These are phyloP conservation scores for Fraxinus xanthoxyloides DNA, from an alignment of 305 asterid genomes.

Conservation along the genomic window DNA sequence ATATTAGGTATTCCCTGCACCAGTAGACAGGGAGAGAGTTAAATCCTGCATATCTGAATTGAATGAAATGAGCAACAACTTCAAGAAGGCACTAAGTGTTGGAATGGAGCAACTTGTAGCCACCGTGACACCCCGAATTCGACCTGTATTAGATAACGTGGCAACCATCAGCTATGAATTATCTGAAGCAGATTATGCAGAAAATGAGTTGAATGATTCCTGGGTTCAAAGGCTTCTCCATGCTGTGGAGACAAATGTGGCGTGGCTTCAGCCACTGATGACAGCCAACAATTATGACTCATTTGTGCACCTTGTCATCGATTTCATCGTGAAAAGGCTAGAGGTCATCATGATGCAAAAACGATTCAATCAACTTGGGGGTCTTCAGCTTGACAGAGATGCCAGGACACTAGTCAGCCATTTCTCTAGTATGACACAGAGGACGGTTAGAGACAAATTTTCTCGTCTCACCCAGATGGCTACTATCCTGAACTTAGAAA, in stretches of 20 bases:
- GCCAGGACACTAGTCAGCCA: conserved; percentile 77
- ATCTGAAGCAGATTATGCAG: conserved; percentile 88
- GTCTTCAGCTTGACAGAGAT: conserved; percentile 93
- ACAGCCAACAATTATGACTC: conserved; percentile 75
- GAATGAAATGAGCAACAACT: conserved; percentile 70
- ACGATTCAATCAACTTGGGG: conserved; percentile 90
- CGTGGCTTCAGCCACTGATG: conserved; percentile 86
- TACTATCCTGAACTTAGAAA: conserved; percentile 80
- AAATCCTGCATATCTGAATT: conserved; percentile 83
- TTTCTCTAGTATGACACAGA: conserved; percentile 83
- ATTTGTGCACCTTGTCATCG: conserved; percentile 68
- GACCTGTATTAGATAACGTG: conserved; percentile 73
- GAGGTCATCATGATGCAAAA: conserved; percentile 95
- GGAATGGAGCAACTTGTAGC: conserved; percentile 82
- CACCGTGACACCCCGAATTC: conserved; percentile 69
- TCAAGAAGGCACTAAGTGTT: conserved; percentile 58
- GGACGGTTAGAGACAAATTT: conserved; percentile 87
- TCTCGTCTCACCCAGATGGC: conserved; percentile 96
- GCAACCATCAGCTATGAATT: conserved; percentile 82
- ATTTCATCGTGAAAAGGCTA: conserved; percentile 83
- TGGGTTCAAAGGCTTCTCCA: conserved; percentile 97
- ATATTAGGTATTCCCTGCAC: conserved; percentile 70
- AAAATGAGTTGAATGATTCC: conserved; percentile 87
- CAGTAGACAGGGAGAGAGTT: conserved; percentile 78
- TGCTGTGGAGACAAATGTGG: conserved; percentile 67